phyloP scores from a whole-genome alignment of 768 basidiomycete species.

The Hericium erinaceus region DNA sequence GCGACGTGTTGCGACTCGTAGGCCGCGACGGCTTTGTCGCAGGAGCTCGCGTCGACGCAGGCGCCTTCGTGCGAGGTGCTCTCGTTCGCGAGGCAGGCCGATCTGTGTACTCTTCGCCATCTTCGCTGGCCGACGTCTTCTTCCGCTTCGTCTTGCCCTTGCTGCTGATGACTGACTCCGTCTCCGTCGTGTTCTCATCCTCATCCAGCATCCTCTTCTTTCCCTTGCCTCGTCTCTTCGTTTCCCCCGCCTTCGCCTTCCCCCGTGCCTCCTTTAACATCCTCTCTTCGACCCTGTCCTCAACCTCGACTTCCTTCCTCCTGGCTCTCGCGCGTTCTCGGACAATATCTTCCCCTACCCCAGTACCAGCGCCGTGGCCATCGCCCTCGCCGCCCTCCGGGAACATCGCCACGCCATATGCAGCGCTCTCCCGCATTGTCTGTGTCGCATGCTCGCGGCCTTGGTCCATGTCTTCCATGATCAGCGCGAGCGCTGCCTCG shows the following conservation, averaged over 20 bases:
- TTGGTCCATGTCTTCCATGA: conserved; percentile 62
- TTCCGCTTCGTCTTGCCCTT: conserved; percentile 7
- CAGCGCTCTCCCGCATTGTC: conserved; percentile 65
- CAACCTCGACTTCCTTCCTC: conserved; percentile 31
- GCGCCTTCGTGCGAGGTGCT: neutral
- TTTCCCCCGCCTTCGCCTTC: neutral
- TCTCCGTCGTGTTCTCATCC: neutral
- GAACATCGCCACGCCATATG: conserved; percentile 83
- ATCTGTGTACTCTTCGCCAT: neutral
- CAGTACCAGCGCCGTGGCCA: conserved; percentile 19
- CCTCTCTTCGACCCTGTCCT: conserved; percentile 27
- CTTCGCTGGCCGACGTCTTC: conserved; percentile 9
- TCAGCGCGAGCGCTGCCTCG: conserved; percentile 74
- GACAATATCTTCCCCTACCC: conserved; percentile 34
- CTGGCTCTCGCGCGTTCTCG: conserved; percentile 33
- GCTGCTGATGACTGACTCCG: neutral
- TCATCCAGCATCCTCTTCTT: neutral
- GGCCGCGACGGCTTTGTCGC: neutral
- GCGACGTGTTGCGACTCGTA: neutral
- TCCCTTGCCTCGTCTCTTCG: neutral
- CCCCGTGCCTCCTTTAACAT: conserved; percentile 14
- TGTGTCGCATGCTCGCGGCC: conserved; percentile 38
- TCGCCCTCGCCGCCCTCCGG: conserved; percentile 44
- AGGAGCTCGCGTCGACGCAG: neutral
- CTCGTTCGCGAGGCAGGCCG: neutral